Evolutionary conservation across 2,329 filamentous ascomycete genomes (phyloP), one percentile per base, ranked within the genome.

Genomic region (Trichoderma cornu-damae): DNA sequence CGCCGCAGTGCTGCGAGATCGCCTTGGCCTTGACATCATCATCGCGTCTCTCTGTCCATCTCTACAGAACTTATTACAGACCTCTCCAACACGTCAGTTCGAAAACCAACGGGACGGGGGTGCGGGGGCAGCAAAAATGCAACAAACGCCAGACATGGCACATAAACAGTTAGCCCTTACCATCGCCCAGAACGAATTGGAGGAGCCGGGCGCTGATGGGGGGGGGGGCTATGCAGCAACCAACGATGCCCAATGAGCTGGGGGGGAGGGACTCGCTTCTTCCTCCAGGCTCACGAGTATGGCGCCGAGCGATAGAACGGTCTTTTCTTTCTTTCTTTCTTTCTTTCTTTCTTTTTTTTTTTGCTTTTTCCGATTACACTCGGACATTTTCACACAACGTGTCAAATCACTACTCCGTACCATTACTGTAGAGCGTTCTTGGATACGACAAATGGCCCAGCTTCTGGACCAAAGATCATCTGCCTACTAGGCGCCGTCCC

Each of bases 11-110:
- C 5, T 38, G 52, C 52, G 16, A 47, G 52, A 55, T 55, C 52
- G 52, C 44, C 53, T 57, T 38, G 53, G 35, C 44, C 46, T 57
- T 57, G 53, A 57, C 53, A 57, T 57, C 53, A 57, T 49, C 35
- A 22, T 42, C 51, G 34, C 22, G 44, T 49, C 26, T 34, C 24
- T 34, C 34, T 22, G n/a, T 30, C 28, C n/a, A n/a, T n/a, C n/a
- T n/a, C n/a, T n/a, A n/a, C n/a, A n/a, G n/a, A n/a, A n/a, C n/a
- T n/a, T n/a, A n/a, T 43, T 22, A 32, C 20, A 38, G 28, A 24
- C n/a, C 38, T 35, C 18, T 37, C n/a, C 30, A 46, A 47, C 52
- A 47, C 32, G 42, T 47, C 52, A 47, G 34, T 37, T 37, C n/a
- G n/a, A n/a, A n/a, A 40, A 42, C 35, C 49, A 47, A 30, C 42